Evolutionary conservation across 139 green algal species (phyloP), one percentile per base, ranked within the genome.

Genomic region (Haematococcus lacustris): DNA sequence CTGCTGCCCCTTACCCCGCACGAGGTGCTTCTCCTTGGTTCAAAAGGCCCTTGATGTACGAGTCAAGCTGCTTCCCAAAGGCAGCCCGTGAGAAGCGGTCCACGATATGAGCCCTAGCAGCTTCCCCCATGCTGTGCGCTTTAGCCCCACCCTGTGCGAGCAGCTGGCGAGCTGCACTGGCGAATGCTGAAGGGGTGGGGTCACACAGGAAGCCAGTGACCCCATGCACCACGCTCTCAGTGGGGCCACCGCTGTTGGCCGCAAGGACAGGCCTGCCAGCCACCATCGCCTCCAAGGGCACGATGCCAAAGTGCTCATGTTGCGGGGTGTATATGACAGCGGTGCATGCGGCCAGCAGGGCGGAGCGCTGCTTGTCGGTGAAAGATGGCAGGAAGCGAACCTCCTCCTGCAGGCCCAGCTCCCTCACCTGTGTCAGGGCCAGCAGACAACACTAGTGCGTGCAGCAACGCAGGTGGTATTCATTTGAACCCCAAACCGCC

Each of bases 281-380:
- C 4, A 91, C 93, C 95, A 98, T 98, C 26, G 93, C 94, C 75
- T 99, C 95, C 40, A 99, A 71, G 3, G 95, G 95, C 60, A 99
- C 95, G 69, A 99, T 99, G 51, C 95, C 95, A 86, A 99, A 98
- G 86, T 99, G 95, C 82, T 99, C 95, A 61, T 92, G 73, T 73
- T 89, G 70, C 0, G 91, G 93, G 0, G 95, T 99, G 61, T 80
- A 80, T 2, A 80, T 86, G 97, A 99, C 33, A 97, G 40, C 38
- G 97, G 88, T 28, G 80, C 87, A 28, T 67, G 80, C 75, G 0
- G 81, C 76, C 50, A 98, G 79, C 76, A 98, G 83, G 30, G 77
- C 75, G 39, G 47, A 60, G 57, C 88, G 85, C 73, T 96, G 85
- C 30, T 74, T 77, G 73, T 94, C 84, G 1, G 82, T 94, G 75